These are phyloP conservation scores for Dimocarpus longan DNA, from an alignment of 345 rosid genomes.

Conservation along the genomic window DNA sequence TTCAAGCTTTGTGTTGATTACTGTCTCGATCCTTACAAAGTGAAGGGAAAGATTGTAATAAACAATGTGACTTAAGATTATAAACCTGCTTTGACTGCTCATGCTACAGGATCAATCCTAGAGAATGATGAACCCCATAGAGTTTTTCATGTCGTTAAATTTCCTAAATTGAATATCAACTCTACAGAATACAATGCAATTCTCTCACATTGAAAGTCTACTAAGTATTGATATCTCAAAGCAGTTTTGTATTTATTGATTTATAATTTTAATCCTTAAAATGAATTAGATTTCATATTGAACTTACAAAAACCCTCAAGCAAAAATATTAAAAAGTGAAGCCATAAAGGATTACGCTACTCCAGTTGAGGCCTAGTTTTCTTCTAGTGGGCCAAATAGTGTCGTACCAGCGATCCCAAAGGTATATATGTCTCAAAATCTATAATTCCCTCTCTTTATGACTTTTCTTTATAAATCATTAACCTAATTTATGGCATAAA, in stretches of 20 bases:
- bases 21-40: conserved; percentile 31
- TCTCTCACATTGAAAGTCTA: conserved; percentile 29
- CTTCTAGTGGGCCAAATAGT: conserved; percentile 20
- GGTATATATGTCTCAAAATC: not conserved
- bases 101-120: conserved; percentile 39
- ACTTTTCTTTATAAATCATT: not conserved
- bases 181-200: not conserved
- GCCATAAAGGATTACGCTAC: conserved; percentile 14
- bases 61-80: not conserved
- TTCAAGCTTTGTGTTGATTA: conserved; percentile 27
- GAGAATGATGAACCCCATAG: not conserved
- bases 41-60: conserved; percentile 42
- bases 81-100: conserved; percentile 2
- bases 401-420: conserved; percentile 7
- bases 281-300: not conserved
- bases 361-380: conserved; percentile 18
- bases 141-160: conserved; percentile 12
- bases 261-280: not conserved
- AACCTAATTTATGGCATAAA: not conserved
- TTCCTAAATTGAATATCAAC: conserved; percentile 28
- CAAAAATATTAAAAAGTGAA: conserved; percentile 25
- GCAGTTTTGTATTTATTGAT: not conserved
- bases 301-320: conserved; percentile 17
- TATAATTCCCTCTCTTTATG: not conserved
- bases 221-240: conserved; percentile 27